phyloP scores from a whole-genome alignment of 257 asterid genomes.

The Penstemon newberryi region DNA sequence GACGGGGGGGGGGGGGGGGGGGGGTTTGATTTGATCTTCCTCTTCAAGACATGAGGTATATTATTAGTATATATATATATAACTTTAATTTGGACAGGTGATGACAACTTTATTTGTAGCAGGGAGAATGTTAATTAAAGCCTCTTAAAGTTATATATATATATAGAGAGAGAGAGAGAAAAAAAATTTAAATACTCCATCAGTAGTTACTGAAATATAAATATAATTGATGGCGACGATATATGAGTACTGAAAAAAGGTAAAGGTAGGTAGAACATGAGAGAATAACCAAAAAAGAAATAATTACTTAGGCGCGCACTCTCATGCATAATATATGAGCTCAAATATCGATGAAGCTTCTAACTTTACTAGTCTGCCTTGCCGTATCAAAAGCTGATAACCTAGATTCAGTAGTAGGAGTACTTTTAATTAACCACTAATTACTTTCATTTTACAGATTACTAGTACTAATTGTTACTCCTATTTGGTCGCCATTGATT shows the following conservation, averaged over 20 bases:
- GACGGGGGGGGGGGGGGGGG: no score
- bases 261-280: slow-evolving; percentile 20
- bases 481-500: not conserved
- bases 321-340: slow-evolving; percentile 29
- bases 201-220: no score
- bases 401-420: slow-evolving; percentile 24
- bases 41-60: no score
- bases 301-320: slow-evolving; percentile 29
- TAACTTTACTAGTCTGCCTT: slow-evolving; percentile 33
- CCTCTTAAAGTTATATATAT: not conserved
- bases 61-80: no score
- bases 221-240: slow-evolving; percentile 15
- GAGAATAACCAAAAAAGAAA: not conserved
- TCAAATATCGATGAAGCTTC: slow-evolving; percentile 62
- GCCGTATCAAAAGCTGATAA: slow-evolving; percentile 31
- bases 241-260: slow-evolving; percentile 23
- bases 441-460: no score
- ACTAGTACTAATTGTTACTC: no score
- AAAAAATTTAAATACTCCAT: not conserved
- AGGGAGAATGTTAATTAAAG: slow-evolving; percentile 23
- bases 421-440: no score
- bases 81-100: slow-evolving; percentile 2
- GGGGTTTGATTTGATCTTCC: no score
- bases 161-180: not conserved
- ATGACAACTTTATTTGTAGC: slow-evolving; percentile 32